phyloP scores from a whole-genome alignment of 2,329 filamentous ascomycete species.

The Trichoderma arundinaceum region DNA sequence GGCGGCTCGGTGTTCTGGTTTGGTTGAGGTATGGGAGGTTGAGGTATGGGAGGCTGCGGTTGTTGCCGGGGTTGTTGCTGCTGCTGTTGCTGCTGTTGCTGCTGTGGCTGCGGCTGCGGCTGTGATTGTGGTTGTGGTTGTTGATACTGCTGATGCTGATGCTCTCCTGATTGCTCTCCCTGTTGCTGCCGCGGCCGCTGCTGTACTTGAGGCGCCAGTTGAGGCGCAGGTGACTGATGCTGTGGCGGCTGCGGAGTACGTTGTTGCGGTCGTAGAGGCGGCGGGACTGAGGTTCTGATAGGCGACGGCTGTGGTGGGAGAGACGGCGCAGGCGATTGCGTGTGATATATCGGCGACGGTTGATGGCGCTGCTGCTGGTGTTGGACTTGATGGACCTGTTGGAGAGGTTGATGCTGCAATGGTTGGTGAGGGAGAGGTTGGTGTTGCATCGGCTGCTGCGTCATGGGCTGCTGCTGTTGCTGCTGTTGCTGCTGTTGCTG shows the following conservation, averaged over 20 bases:
- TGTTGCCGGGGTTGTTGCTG: constrained; percentile 38
- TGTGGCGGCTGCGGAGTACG: constrained; percentile 31
- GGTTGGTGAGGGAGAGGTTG: constrained; percentile 38
- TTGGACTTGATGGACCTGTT: constrained; percentile 40
- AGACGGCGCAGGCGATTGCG: constrained; percentile 37
- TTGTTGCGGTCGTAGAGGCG: constrained; percentile 31
- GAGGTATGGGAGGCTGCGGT: constrained; percentile 21
- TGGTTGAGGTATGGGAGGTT: constrained; percentile 9
- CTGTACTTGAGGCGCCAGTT: constrained; percentile 22
- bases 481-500: constrained; percentile 39
- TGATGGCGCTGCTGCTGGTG: constrained; percentile 40
- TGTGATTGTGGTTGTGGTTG: constrained; percentile 33
- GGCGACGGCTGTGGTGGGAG: constrained; percentile 29
- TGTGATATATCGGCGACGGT: constrained; percentile 40
- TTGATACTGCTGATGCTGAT: constrained; percentile 24
- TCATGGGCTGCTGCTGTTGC: constrained; percentile 34
- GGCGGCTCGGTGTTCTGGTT: constrained; percentile 7
- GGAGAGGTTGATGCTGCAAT: constrained; percentile 41
- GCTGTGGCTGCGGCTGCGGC: constrained; percentile 35
- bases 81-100: constrained; percentile 35
- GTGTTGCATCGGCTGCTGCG: constrained; percentile 36
- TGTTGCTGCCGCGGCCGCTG: constrained; percentile 24
- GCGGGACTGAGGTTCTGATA: constrained; percentile 32
- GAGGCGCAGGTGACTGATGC: constrained; percentile 18
- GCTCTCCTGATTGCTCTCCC: neutral